Evolutionary conservation across 371 early-diverging fungal genomes (phyloP).

Genomic region (Apophysomyces ossiformis): DNA sequence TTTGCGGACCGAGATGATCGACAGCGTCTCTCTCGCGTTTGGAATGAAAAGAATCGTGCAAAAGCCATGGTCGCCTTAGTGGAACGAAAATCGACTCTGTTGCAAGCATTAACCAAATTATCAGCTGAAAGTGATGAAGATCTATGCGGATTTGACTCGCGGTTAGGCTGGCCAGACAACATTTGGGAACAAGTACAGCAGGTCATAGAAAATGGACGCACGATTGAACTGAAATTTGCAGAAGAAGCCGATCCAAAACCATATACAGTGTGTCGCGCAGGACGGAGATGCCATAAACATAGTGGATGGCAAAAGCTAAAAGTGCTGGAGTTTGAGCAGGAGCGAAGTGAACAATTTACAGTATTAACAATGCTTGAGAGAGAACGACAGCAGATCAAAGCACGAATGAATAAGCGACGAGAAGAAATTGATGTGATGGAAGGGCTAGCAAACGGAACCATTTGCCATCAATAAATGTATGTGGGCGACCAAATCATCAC

Average conservation of each 20-base stretch:
- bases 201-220: constrained; percentile 11
- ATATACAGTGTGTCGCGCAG: constrained; percentile 12
- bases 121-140: constrained; percentile 28
- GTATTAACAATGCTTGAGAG: constrained; percentile 37
- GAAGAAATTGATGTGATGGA: constrained; percentile 37
- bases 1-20: constrained; percentile 39
- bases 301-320: constrained; percentile 57
- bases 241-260: constrained; percentile 4
- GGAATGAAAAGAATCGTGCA: constrained; percentile 20
- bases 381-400: constrained; percentile 47
- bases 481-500: too few relatives aligned
- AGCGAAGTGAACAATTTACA: constrained; percentile 42
- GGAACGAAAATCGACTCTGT: constrained; percentile 26
- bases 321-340: constrained; percentile 57
- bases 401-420: constrained; percentile 45
- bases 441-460: constrained; percentile 41
- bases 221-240: background rate
- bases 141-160: constrained; percentile 54
- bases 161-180: constrained; percentile 53
- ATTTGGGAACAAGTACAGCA: constrained; percentile 24
- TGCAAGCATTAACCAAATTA: constrained; percentile 8
- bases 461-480: constrained; percentile 18
- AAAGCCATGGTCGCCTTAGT: constrained; percentile 21
- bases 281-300: constrained; percentile 49
- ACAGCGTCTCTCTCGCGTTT: constrained; percentile 25